phyloP scores from a whole-genome alignment of 106 monocot genomes.

The Dactylorhiza incarnata region DNA sequence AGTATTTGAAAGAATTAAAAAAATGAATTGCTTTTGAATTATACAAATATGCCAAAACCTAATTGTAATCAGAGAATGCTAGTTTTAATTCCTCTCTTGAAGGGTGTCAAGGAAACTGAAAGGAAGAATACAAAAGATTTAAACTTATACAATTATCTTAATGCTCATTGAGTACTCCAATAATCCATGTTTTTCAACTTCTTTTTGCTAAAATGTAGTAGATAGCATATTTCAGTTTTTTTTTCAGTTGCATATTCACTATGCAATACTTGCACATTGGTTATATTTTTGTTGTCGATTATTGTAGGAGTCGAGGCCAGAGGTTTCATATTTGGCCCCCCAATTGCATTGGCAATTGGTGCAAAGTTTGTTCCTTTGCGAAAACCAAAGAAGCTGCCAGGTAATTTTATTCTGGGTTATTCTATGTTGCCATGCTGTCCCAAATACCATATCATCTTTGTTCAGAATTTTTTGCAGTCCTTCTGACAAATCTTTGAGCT shows the following conservation, averaged over 20 bases:
- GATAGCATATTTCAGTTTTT: too few relatives aligned
- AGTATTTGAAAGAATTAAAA: too few relatives aligned
- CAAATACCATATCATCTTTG: background rate
- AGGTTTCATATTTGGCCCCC: constrained; percentile 9
- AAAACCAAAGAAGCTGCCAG: constrained; percentile 6
- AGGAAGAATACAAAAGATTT: too few relatives aligned
- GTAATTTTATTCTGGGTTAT: background rate
- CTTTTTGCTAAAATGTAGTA: too few relatives aligned
- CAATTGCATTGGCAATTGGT: constrained; percentile 8
- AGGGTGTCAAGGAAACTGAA: too few relatives aligned
- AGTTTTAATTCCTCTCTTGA: too few relatives aligned
- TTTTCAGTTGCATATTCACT: background rate
- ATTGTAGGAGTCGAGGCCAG: constrained; percentile 5
- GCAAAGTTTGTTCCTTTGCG: constrained; percentile 6
- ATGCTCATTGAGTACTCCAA: too few relatives aligned
- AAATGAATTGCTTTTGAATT: too few relatives aligned
- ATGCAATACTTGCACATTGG: background rate
- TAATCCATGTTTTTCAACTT: too few relatives aligned
- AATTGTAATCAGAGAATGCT: too few relatives aligned
- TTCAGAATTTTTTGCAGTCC: background rate
- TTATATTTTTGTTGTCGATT: background rate
- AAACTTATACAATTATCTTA: too few relatives aligned
- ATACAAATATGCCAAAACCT: too few relatives aligned
- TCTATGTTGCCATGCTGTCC: background rate
- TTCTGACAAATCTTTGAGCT: background rate